A percentile compares a stretch with the other conserved stretches of the same genome.
phyloP scores from a whole-genome alignment of 225 moss, liverwort and hornwort species.

The Polytrichum formosum region DNA sequence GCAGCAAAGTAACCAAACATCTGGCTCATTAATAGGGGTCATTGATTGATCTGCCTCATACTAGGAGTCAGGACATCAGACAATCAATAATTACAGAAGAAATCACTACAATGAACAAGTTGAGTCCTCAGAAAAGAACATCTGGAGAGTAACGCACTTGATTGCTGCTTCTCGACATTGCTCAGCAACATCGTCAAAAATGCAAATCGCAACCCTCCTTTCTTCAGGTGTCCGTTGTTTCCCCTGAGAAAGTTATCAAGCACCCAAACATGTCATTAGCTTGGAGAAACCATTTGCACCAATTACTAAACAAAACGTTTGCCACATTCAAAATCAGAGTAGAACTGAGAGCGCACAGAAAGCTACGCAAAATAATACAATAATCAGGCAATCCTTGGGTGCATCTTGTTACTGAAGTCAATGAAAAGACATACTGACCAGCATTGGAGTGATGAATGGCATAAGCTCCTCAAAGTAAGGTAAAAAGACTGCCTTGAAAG shows the following conservation, averaged over 20 bases:
- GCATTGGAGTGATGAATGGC: slow-evolving; percentile 84
- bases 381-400: no score
- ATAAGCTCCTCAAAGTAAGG: slow-evolving; percentile 90
- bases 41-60: not conserved
- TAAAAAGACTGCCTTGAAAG: slow-evolving; percentile 73
- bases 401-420: no score
- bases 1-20: slow-evolving; percentile 2
- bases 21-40: not conserved
- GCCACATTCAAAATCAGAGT: no score
- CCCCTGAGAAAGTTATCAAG: slow-evolving; percentile 38
- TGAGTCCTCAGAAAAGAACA: not conserved
- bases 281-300: no score
- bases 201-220: slow-evolving; percentile 94
- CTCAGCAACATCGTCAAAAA: slow-evolving; percentile 98
- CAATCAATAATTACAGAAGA: no score
- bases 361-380: no score
- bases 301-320: no score
- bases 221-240: slow-evolving; percentile 90
- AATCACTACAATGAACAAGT: no score
- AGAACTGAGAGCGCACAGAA: no score
- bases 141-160: slow-evolving; percentile 53
- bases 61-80: no score
- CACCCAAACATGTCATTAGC: not conserved
- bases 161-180: slow-evolving; percentile 90
- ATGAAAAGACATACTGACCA: slow-evolving; percentile 39